Evolutionary conservation across 345 rosid species (phyloP).

Genomic region (Corymbia maculata): DNA sequence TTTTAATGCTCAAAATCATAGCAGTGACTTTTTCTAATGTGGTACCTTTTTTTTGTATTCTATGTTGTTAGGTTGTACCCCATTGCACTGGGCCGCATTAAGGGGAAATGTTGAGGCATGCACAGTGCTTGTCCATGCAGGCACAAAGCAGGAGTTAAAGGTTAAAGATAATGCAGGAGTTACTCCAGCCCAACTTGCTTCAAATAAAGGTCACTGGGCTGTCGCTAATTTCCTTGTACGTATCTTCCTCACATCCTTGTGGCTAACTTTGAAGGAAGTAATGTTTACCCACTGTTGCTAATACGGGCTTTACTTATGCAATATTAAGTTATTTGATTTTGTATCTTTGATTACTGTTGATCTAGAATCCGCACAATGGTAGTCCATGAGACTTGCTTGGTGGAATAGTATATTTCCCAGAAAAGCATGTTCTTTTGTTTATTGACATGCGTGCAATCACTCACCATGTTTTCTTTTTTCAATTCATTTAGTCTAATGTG

Average conservation of each 20-base stretch:
- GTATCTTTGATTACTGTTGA: not conserved
- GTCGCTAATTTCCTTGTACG: conserved; percentile 86
- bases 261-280: not conserved
- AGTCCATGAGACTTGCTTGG: not conserved
- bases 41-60: not conserved
- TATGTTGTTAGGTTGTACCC: conserved; percentile 70
- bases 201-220: conserved; percentile 92
- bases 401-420: not conserved
- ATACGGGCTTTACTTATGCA: not conserved
- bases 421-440: not conserved
- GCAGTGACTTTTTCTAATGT: not conserved
- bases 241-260: conserved; percentile 1
- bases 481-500: conserved; percentile 37
- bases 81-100: conserved; percentile 92
- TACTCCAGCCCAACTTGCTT: conserved; percentile 81
- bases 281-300: not conserved
- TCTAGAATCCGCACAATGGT: not conserved
- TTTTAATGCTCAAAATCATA: not conserved
- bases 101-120: conserved; percentile 76
- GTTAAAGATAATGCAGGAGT: conserved; percentile 78
- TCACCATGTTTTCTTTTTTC: conserved; percentile 4
- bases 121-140: conserved; percentile 80
- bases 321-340: not conserved
- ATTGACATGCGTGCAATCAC: not conserved
- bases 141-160: conserved; percentile 65